Conservation (phyloP, 169 alveolate species). For the Plasmodium inui region DNA sequence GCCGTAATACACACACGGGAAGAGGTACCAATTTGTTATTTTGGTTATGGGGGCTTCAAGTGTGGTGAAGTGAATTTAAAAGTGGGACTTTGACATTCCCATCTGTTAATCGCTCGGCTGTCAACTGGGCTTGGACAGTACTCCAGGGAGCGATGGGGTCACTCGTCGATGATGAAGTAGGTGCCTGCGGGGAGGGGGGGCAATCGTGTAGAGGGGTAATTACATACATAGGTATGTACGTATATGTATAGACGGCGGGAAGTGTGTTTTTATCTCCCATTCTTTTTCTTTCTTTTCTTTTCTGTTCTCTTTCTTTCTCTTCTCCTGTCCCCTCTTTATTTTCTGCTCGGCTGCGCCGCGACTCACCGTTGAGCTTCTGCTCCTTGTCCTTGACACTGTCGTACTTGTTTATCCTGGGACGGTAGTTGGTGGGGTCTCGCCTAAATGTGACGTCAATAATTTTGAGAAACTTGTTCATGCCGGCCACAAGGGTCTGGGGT, state of each 20-base stretch:
- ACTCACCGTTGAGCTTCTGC: conserved; percentile 89
- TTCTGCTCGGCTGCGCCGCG: too few relatives aligned
- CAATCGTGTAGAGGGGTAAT: background rate
- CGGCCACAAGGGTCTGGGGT: conserved; percentile 88
- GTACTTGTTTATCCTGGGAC: conserved; percentile 99
- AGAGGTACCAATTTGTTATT: background rate
- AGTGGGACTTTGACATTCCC: background rate
- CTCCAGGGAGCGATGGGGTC: too few relatives aligned
- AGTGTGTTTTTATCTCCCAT: background rate
- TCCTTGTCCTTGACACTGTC: conserved; percentile 98
- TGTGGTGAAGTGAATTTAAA: background rate
- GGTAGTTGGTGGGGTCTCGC: conserved; percentile 98
- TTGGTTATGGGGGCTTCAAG: background rate
- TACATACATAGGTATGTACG: background rate
- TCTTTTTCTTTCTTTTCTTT: background rate
- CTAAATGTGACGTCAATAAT: conserved; percentile 97
- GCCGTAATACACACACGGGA: background rate
- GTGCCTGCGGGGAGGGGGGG: conserved; percentile 29
- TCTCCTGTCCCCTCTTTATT: background rate
- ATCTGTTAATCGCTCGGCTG: background rate
- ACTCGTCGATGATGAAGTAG: conserved; percentile 63
- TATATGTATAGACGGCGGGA: background rate
- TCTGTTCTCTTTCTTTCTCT: background rate
- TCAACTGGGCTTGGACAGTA: background rate
- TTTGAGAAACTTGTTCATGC: conserved; percentile 96